phyloP scores from a whole-genome alignment of 2,329 filamentous ascomycete species.

The Xylaria sp. region DNA sequence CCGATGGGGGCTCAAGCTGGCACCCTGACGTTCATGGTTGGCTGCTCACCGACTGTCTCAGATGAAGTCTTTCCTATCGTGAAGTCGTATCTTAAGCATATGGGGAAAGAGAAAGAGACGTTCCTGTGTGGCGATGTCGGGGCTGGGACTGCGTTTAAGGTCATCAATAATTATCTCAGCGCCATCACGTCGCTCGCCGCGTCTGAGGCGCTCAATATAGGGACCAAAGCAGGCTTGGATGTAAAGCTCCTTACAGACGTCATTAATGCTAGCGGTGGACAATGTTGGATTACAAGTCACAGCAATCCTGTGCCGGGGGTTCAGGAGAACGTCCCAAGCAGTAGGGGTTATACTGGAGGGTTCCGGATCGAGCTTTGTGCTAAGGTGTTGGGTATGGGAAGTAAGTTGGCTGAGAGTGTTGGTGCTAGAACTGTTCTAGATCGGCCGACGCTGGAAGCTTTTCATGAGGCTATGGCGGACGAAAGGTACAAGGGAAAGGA shows the following conservation, averaged over 20 bases:
- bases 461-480: conserved; percentile 47
- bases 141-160: conserved; percentile 74
- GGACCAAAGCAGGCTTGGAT: conserved; percentile 53
- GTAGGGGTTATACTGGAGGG: conserved; percentile 48
- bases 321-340: conserved; percentile 47
- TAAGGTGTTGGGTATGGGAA: conserved; percentile 49
- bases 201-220: conserved; percentile 54
- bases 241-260: conserved; percentile 67
- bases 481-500: conserved; percentile 48
- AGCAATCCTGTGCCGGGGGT: conserved; percentile 51
- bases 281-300: conserved; percentile 50
- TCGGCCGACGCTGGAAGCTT: conserved; percentile 44
- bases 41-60: conserved; percentile 52
- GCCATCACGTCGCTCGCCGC: conserved; percentile 72
- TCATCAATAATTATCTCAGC: conserved; percentile 79
- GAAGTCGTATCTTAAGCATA: conserved; percentile 67
- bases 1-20: conserved; percentile 51
- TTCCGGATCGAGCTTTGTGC: conserved; percentile 50
- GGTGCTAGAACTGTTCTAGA: conserved; percentile 48
- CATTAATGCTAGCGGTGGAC: conserved; percentile 75
- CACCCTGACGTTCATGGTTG: conserved; percentile 54
- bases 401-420: conserved; percentile 43
- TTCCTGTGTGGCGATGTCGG: conserved; percentile 72
- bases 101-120: conserved; percentile 61
- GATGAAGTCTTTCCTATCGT: conserved; percentile 63